phyloP scores from a whole-genome alignment of 192 early-diverging fungal genomes.

The Oehlia diaphana region DNA sequence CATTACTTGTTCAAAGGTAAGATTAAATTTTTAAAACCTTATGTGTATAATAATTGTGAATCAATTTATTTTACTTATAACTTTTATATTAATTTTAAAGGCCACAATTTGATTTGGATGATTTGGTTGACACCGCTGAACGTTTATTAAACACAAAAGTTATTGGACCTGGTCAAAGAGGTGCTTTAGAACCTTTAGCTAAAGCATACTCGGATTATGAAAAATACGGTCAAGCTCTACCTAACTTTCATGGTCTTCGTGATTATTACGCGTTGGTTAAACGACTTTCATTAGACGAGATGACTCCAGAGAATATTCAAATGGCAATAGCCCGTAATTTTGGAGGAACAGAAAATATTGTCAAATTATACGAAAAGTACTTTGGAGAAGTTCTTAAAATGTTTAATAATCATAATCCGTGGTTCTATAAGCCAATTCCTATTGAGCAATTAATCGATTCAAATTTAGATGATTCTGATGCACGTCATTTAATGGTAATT shows the following conservation, averaged over 20 bases:
- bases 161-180: background rate
- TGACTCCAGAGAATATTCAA: background rate
- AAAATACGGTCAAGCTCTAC: background rate
- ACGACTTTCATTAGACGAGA: background rate
- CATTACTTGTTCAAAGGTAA: slow-evolving; percentile 18
- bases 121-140: slow-evolving; percentile 3
- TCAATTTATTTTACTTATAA: too few relatives aligned
- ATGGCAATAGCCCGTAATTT: slow-evolving; percentile 29
- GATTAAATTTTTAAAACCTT: background rate
- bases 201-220: background rate
- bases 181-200: background rate
- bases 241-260: slow-evolving; percentile 30
- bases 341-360: slow-evolving; percentile 18
- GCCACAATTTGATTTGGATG: background rate
- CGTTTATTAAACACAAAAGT: background rate
- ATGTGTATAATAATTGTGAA: too few relatives aligned
- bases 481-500: slow-evolving; percentile 26
- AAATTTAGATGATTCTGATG: slow-evolving; percentile 16
- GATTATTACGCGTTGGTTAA: background rate
- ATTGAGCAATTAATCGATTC: slow-evolving; percentile 4
- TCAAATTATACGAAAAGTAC: background rate
- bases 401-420: background rate
- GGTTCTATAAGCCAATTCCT: slow-evolving; percentile 11
- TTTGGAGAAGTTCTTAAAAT: slow-evolving; percentile 1
- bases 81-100: background rate